Evolutionary conservation across 2,329 filamentous ascomycete genomes (phyloP).

Genomic region (Arthrobotrys megalospora): DNA sequence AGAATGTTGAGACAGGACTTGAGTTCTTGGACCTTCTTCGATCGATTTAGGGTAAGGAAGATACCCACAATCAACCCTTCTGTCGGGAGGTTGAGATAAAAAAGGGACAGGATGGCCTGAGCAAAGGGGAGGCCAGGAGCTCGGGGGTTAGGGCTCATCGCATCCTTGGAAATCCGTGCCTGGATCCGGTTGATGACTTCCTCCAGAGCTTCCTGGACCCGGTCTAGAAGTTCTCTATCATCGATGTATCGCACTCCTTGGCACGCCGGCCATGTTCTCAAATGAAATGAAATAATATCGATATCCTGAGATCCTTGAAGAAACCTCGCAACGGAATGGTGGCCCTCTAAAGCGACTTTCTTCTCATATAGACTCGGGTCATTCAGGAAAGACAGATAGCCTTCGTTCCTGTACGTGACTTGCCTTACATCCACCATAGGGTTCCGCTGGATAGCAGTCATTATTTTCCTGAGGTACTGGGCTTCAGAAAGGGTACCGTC

Average conservation of each 20-base stretch:
- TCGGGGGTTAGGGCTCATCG: neutral
- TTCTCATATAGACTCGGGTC: slow-evolving; percentile 9
- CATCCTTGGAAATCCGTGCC: neutral
- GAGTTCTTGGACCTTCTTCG: slow-evolving; percentile 1
- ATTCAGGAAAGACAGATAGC: slow-evolving; percentile 8
- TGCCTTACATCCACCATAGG: neutral
- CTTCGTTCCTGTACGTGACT: neutral
- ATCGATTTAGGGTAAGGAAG: slow-evolving; percentile 15
- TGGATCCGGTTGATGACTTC: slow-evolving; percentile 16
- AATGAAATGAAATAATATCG: slow-evolving; percentile 37
- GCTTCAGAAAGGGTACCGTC: slow-evolving; percentile 3
- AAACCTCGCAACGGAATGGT: slow-evolving; percentile 13
- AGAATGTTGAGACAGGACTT: slow-evolving; percentile 46
- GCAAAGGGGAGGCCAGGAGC: slow-evolving; percentile 31
- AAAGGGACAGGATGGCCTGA: slow-evolving; percentile 47
- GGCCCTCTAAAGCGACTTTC: slow-evolving; percentile 8
- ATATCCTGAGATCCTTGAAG: neutral
- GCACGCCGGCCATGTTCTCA: slow-evolving; percentile 14
- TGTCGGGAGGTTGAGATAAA: slow-evolving; percentile 39
- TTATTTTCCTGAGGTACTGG: neutral
- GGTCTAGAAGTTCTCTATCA: slow-evolving; percentile 6
- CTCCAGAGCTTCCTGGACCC: slow-evolving; percentile 10
- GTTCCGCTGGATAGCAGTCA: neutral
- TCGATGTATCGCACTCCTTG: slow-evolving; percentile 32
- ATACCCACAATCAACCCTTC: slow-evolving; percentile 24